A percentile compares a stretch with the other conserved stretches of the same genome.
phyloP scores from a whole-genome alignment of 306 rosid species.

The Ceratonia siliqua region DNA sequence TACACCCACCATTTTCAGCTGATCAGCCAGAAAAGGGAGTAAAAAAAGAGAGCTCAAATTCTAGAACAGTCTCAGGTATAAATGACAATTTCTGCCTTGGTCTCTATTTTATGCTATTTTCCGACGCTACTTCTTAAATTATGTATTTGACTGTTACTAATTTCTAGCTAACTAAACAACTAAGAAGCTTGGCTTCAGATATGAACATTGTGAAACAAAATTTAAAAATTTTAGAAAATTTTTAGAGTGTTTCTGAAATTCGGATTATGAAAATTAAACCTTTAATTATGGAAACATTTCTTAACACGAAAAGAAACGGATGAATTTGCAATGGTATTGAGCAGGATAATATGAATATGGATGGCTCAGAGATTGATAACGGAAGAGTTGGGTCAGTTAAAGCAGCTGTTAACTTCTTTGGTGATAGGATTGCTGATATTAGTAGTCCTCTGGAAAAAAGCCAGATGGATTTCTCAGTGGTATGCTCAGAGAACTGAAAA shows the following conservation, averaged over 20 bases:
- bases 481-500: slow-evolving; percentile 30
- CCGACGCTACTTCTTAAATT: slow-evolving; percentile 8
- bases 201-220: too few species aligned
- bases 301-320: background rate
- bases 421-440: slow-evolving; percentile 45
- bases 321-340: background rate
- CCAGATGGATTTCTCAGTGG: slow-evolving; percentile 53
- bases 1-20: slow-evolving; percentile 17
- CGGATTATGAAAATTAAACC: background rate
- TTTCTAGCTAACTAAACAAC: too few species aligned
- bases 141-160: too few species aligned
- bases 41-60: background rate
- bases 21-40: too few species aligned
- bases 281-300: background rate
- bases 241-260: background rate
- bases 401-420: slow-evolving; percentile 51
- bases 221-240: too few species aligned
- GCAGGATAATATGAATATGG: slow-evolving; percentile 50
- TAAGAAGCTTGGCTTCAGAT: too few species aligned
- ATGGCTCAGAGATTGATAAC: slow-evolving; percentile 43
- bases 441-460: slow-evolving; percentile 43
- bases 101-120: slow-evolving; percentile 4
- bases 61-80: slow-evolving; percentile 37
- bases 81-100: background rate
- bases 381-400: slow-evolving; percentile 63